Evolutionary conservation across 768 basidiomycete genomes (phyloP), one percentile per base, ranked within the genome.

Genomic region (Serendipita sp.): DNA sequence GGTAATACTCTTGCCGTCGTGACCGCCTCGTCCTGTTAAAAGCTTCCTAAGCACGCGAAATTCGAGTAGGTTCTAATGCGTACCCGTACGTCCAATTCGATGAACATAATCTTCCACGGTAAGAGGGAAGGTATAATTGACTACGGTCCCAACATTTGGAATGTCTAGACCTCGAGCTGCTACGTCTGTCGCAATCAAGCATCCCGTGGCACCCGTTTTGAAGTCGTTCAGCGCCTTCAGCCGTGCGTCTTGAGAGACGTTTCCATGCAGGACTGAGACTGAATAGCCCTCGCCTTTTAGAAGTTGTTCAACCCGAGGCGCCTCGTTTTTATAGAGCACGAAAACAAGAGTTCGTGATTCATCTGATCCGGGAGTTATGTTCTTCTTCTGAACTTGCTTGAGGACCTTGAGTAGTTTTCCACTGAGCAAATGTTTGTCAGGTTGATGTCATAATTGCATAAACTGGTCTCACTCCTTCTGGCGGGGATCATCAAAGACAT

Each of bases 51-150:
- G 7, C 11, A 45, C 13, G 51, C 16, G 16, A 23, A 23, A 23
- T 23, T 23, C 23, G 23, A 23, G 23, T 23, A 23, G 5, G 11
- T 69, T 52, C 62, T 10, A 63, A 58, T 32, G 74, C 79, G 70
- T 70, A 88, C 89, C 90, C 1, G 91, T 93, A 66, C 91, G 81
- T 52, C 91, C 91, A 66, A 93, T 92, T 7, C 91, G 87, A 74
- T 93, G 91, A 69, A 91, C 82, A 70, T 88, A 94, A 76, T 91
- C 87, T 76, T 96, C 95, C 56, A 97, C 87, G 1, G 93, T 97
- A 71, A 99, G 78, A 45, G 95, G 95, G 77, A 94, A 97, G n/a
- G 90, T 94, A 71, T 96, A 95, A 76, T 97, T 96, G 73, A 98
- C 83, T 54, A 99, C 96, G 30, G 86, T 82, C 30, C 84, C 89